A percentile compares a stretch with the other conserved stretches of the same genome.
phyloP scores from a whole-genome alignment of 495 filamentous ascomycete species.

The Penicillium flavigenum region DNA sequence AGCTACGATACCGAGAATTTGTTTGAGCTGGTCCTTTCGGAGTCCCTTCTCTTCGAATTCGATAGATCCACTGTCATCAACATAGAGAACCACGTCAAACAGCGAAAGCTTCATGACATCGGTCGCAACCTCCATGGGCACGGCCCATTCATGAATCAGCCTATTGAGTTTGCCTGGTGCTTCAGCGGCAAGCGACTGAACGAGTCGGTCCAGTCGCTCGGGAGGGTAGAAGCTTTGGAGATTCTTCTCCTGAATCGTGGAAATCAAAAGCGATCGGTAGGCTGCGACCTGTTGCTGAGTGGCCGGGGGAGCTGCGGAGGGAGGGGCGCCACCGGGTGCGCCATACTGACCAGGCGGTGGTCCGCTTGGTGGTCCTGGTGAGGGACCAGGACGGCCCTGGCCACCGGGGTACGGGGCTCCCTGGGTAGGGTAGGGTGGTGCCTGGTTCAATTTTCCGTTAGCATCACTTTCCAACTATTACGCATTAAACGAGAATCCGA shows the following conservation, averaged over 20 bases:
- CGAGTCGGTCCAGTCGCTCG: slow-evolving; percentile 36
- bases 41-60: slow-evolving; percentile 64
- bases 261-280: slow-evolving; percentile 54
- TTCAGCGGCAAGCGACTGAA: slow-evolving; percentile 40
- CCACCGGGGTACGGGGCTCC: slow-evolving; percentile 36
- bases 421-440: slow-evolving; percentile 32
- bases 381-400: slow-evolving; percentile 31
- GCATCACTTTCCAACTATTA: slow-evolving; percentile 3
- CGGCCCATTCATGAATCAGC: slow-evolving; percentile 53
- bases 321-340: slow-evolving; percentile 30
- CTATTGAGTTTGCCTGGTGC: slow-evolving; percentile 51
- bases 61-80: slow-evolving; percentile 75
- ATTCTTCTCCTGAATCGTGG: slow-evolving; percentile 57
- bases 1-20: slow-evolving; percentile 61
- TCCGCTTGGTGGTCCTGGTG: slow-evolving; percentile 26
- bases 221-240: slow-evolving; percentile 58
- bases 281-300: slow-evolving; percentile 49
- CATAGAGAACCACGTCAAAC: slow-evolving; percentile 66
- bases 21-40: slow-evolving; percentile 62
- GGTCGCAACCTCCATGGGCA: slow-evolving; percentile 61
- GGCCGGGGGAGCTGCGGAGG: slow-evolving; percentile 30
- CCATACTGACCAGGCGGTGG: slow-evolving; percentile 14
- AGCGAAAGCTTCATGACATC: slow-evolving; percentile 67
- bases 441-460: slow-evolving; percentile 26
- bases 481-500: slow-evolving; percentile 5